These are phyloP conservation scores for Fusarium pseudocircinatum DNA, from an alignment of 2,329 filamentous ascomycete species.

Conservation along the genomic window DNA sequence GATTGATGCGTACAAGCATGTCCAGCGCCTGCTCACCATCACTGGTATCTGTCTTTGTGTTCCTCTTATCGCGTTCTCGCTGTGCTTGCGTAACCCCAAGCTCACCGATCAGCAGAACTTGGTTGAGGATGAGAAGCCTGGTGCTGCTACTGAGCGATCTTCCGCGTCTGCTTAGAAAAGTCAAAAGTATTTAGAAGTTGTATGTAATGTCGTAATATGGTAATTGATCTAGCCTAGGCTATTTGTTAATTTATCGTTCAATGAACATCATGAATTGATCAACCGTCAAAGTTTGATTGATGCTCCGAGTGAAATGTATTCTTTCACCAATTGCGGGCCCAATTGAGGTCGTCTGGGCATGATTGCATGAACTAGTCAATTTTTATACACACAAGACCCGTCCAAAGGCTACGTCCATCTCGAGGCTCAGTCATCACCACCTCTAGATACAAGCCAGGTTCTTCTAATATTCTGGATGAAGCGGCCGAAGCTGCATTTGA, in stretches of 20 bases:
- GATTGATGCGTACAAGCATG: slow-evolving; percentile 56
- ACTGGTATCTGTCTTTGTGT: slow-evolving; percentile 60
- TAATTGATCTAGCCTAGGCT: slow-evolving; percentile 19
- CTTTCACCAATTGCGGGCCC: too few relatives aligned
- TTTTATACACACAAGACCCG: neutral
- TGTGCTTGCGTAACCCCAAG: slow-evolving; percentile 56
- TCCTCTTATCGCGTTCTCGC: slow-evolving; percentile 57
- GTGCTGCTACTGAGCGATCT: slow-evolving; percentile 5
- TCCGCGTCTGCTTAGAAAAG: slow-evolving; percentile 2
- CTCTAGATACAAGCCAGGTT: neutral
- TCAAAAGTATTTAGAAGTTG: neutral
- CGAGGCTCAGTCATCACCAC: neutral
- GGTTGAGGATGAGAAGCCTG: slow-evolving; percentile 46
- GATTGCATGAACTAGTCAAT: neutral
- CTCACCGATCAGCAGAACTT: slow-evolving; percentile 58
- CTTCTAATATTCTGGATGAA: neutral
- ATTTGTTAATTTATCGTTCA: neutral
- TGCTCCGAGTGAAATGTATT: too few relatives aligned
- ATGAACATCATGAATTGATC: neutral
- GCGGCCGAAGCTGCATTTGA: neutral
- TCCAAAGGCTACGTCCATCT: neutral
- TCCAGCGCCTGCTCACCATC: slow-evolving; percentile 58
- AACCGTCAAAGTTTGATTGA: too few relatives aligned
- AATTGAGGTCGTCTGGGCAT: neutral
- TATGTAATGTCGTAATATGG: slow-evolving; percentile 10